Evolutionary conservation across 176 grass and related monocot species (phyloP), one percentile per base, ranked within the genome.

Genomic region (Bromus sterilis): DNA sequence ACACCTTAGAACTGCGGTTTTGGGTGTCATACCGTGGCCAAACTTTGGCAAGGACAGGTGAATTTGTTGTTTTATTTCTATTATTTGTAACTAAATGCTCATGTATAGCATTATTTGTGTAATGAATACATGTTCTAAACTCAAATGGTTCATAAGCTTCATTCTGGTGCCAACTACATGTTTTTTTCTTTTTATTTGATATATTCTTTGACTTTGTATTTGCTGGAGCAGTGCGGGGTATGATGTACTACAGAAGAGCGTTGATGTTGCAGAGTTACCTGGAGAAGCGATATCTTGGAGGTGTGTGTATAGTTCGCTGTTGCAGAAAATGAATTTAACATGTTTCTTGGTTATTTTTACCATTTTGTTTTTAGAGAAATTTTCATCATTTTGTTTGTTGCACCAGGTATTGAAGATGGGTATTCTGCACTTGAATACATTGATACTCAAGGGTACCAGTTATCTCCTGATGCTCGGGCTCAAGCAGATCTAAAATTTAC

Each of bases 241-340:
- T 98, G 95, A 98, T 98, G 95, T 98, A 98, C 82, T 98, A 98
- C 57, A 88, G 95, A 91, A 89, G 95, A 80, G 95, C 95, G 30
- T 82, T 98, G 77, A 80, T 98, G 80, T 86, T 98, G 60, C 95
- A 98, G 92, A 98, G 95, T 86, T 98, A 89, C 80, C 78, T 98
- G 58, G 95, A 98, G 82, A 98, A 84, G 60, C 85, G 90, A 86
- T 91, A 82, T 86, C 79, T 86, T 77, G 92, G 92, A 74, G 95
- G 95, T 94, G 84, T 71, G 77, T 86, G 37, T 74, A 64, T 20
- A 18, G 35, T 73, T 65, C 53, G 21, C n/a, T 58, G 8, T 43
- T 83, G 76, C 81, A 55, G 31, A 76, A 70, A 84, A 77, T 70
- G 53, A 58, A 73, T 66, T 75, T 25, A 83, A 28, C 8, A 70